Evolutionary conservation across 2,329 filamentous ascomycete genomes (phyloP), one percentile per base, ranked within the genome.

Genomic region (Colletotrichum orbiculare): DNA sequence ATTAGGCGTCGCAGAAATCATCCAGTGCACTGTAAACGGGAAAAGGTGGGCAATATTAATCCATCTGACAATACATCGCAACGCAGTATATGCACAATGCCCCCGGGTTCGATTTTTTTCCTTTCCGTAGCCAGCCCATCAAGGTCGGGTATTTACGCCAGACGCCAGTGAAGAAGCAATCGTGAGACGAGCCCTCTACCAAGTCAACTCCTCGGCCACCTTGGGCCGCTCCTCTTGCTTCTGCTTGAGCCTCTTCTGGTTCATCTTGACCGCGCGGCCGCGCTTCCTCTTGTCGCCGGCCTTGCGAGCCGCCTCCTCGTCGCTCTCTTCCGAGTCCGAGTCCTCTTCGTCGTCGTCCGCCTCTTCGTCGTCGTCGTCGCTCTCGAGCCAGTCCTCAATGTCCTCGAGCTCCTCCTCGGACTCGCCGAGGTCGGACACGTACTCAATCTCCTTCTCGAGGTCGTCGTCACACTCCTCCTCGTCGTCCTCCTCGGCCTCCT

Each of bases 331-430:
- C 46, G 83, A 83, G 13, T 85, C 85, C 9, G 83, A 82, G 48
- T 84, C 83, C 2, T 86, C 85, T 5, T 87, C 86, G 1, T 85
- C 86, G 2, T 85, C 82, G 10, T 86, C 86, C 2, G 87, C 86
- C n/a, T 86, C 82, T 7, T 84, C 82, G 8, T 83, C 84, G 3
- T 85, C 85, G 2, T 85, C 85, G 13, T 88, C 91, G 67, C 89
- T 93, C 71, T 90, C 94, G 54, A 97, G 83, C 95, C 95, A 98
- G 74, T 98, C 95, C 78, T 98, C 92, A 54, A 98, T 87, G 73
- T 94, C 91, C 57, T 86, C 88, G 17, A 93, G 81, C 50, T 61
- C 62, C 70, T 93, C 92, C 62, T 93, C 91, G 69, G 91, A 91
- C 74, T 92, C 93, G 50, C 94, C 94, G 61, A 97, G 81, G 76